These are phyloP conservation scores for Boechera stricta DNA, from an alignment of 345 rosid species.

Conservation along the genomic window DNA sequence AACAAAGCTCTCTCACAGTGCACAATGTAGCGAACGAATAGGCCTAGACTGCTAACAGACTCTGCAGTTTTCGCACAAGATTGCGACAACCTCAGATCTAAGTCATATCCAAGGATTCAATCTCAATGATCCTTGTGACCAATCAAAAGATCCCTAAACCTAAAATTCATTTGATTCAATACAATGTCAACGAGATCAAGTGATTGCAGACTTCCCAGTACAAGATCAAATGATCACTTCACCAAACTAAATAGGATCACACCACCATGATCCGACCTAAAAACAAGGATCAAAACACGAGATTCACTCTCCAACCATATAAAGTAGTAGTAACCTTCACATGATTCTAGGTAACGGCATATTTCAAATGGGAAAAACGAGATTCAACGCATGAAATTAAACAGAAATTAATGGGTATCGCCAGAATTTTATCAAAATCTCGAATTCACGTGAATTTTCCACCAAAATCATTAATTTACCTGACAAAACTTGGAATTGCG, in stretches of 20 bases:
- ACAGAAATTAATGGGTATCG: constrained; percentile 15
- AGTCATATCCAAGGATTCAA: background rate
- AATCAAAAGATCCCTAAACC: constrained; percentile 3
- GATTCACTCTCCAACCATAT: background rate
- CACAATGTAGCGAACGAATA: background rate
- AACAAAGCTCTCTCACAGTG: background rate
- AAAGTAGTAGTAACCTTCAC: constrained; percentile 9
- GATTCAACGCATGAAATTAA: constrained; percentile 16
- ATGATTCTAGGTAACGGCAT: constrained; percentile 6
- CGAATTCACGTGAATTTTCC: background rate
- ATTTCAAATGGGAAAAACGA: constrained; percentile 16
- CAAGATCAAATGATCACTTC: constrained; percentile 2
- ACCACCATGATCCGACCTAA: background rate
- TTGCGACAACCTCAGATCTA: constrained; percentile 11
- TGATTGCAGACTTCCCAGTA: background rate
- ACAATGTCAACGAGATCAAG: constrained; percentile 22
- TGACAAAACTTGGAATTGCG: constrained; percentile 87
- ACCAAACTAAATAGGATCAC: background rate
- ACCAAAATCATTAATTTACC: constrained; percentile 47
- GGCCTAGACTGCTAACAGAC: background rate
- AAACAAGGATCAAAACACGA: constrained; percentile 35
- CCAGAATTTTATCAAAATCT: background rate
- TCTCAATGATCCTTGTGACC: constrained; percentile 13
- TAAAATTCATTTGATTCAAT: background rate
- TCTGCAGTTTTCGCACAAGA: background rate